Evolutionary conservation across 257 asterid species (phyloP), one percentile per base, ranked within the genome.

Genomic region (Solanum commersonii): DNA sequence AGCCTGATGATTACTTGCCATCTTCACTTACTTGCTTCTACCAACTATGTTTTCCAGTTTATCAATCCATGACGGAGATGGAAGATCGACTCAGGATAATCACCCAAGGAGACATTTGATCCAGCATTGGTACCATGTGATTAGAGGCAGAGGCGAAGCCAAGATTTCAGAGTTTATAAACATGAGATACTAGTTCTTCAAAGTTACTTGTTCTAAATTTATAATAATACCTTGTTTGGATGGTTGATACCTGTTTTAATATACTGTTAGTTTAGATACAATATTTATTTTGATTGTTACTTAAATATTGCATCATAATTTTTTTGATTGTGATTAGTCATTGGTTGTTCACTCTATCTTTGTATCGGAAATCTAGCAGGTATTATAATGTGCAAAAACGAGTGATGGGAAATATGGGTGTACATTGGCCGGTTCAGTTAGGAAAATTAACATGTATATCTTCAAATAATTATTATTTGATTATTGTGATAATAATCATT

Each of bases 1-100:
- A 93, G 91, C 42, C 96, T 0, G 27, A 29, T 11, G 94, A 96
- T 34, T 96, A 91, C 35, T 91, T 97, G 88, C 98, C 99, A 11
- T 93, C 98, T 3, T 94, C 99, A 60, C 98, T 94, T 79, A 97
- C 99, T 74, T 97, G 98, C 95, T 97, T 96, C 92, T 92, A 91
- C 94, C 93, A 94, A 87, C 23, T 97, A 89, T 94, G 95, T 86
- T 91, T 97, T 83, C 99, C 98, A 7, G 92, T 94, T 38, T 97
- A 97, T 89, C 90, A 94, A 27, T 89, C 94, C 5, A 59, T 86
- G 87, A 38, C 82, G 6, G 89, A 67, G 16, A 93, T 95, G 96
- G 85, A 79, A 29, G 92, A 92, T 29, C 95, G 97, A 42, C 93
- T 95, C 49, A 81, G 23, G 77, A 90, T 97, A 42, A 93, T 97